Percentiles rank a stretch among this genome's conserved stretches.
Evolutionary conservation across 2,329 filamentous ascomycete species (phyloP).

Genomic region (Fusarium sp.): DNA sequence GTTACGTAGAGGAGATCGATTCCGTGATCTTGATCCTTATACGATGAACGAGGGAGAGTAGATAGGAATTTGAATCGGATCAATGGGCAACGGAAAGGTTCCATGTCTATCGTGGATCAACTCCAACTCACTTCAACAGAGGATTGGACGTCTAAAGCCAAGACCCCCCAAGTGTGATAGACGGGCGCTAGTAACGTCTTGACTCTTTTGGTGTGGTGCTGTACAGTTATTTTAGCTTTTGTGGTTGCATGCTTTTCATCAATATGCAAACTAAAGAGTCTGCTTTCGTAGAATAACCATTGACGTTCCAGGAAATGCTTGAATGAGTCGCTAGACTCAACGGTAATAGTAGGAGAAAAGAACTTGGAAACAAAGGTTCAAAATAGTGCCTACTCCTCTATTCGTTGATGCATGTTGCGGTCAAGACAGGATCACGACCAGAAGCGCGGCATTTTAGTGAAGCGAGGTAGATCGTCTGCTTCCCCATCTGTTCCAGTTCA

Average conservation of each 20-base stretch:
- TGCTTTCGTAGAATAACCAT: background rate
- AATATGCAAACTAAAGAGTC: slow-evolving; percentile 8
- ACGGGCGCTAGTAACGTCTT: slow-evolving; percentile 39
- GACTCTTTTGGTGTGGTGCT: slow-evolving; percentile 34
- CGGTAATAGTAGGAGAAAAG: slow-evolving; percentile 1
- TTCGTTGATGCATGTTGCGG: slow-evolving; percentile 15
- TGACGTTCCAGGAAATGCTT: slow-evolving; percentile 8
- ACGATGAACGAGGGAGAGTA: background rate
- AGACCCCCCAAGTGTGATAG: slow-evolving; percentile 16
- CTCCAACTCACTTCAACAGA: background rate
- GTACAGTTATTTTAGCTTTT: background rate
- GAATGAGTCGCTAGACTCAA: slow-evolving; percentile 27
- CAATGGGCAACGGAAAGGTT: slow-evolving; percentile 22
- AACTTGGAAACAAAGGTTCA: background rate
- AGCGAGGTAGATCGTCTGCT: slow-evolving; percentile 20
- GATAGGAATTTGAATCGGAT: slow-evolving; percentile 23
- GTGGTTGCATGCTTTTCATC: slow-evolving; percentile 26
- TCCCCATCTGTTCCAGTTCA: background rate
- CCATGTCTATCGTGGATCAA: slow-evolving; percentile 11
- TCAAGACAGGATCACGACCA: slow-evolving; percentile 15
- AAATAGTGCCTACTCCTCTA: background rate
- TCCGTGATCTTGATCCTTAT: background rate
- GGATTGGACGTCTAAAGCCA: background rate
- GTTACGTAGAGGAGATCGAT: background rate
- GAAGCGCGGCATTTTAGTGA: slow-evolving; percentile 29